Base-by-base conservation (phyloP, 306 rosid genomes). In the Sesbania bispinosa region DNA sequence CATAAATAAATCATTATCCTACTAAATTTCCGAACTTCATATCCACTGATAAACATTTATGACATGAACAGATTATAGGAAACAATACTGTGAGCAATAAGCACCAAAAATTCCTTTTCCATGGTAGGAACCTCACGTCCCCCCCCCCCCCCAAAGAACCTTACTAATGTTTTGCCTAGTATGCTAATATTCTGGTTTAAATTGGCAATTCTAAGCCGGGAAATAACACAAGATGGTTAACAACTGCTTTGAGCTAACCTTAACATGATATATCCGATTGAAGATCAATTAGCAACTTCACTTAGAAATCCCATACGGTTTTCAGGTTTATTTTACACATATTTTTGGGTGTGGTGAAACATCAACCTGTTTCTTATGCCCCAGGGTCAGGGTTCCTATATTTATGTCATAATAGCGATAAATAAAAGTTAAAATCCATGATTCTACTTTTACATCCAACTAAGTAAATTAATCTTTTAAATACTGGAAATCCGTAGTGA, bases 141-240 rank as follows among this genome's bases (percentile, higher is more conserved):
- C 7, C 8, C 39, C 19, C 19, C 10, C 53, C n/a, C n/a, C 29
- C 13, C 39, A 18, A 33, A 16, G 35, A 18, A 51, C 35, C 67
- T 47, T 43, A 71, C 39, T 54, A 19, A 51, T 47, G 52, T 30
- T 58, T 64, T 58, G 20, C 72, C 67, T 64, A 16, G 52, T 52
- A 42, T 43, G 36, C 35, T 30, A 33, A 0, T 35, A 69, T 62
- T 62, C 47, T 62, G 45, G 11, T 62, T 54, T n/a, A 70, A 61
- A 62, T 35, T 62, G 60, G 51, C 42, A 39, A 50, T 48, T 26
- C 39, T 38, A 61, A 18, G 23, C 15, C 39, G 10, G 39, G 50
- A 48, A 60, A 55, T 46, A 19, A 29, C 58, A 64, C 29, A 19
- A 36, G 7, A 65, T 45, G 38, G 27, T 39, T n/a, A 24, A 10